These are phyloP conservation scores for Schrenkiella parvula DNA, from an alignment of 345 rosid genomes.

Conservation along the genomic window DNA sequence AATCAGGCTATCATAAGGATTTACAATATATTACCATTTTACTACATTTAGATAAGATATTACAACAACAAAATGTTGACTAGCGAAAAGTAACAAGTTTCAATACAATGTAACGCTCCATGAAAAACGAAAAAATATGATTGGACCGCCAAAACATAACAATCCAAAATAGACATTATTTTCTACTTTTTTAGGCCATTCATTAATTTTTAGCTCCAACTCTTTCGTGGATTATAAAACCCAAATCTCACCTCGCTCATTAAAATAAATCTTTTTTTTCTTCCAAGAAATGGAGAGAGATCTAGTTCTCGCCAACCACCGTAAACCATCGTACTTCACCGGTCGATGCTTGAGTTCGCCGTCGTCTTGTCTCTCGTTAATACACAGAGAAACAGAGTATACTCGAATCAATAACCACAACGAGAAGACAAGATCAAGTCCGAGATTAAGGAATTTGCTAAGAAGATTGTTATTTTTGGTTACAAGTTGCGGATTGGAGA, in stretches of 20 bases:
- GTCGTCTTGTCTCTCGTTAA: conserved; percentile 40
- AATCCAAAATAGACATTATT: conserved; percentile 1
- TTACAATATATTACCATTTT: neutral
- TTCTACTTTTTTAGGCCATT: neutral
- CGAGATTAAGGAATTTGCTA: conserved; percentile 47
- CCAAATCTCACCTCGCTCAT: neutral
- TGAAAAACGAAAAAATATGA: neutral
- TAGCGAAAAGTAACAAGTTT: neutral
- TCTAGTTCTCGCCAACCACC: conserved; percentile 25
- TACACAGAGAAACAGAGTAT: conserved; percentile 47
- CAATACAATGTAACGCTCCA: conserved; percentile 7
- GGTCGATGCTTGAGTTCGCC: conserved; percentile 43
- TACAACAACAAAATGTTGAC: conserved; percentile 1
- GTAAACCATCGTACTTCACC: conserved; percentile 34
- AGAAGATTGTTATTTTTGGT: conserved; percentile 38
- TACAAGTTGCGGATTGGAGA: conserved; percentile 35
- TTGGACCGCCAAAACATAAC: conserved; percentile 23
- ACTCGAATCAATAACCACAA: conserved; percentile 33
- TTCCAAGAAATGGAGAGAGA: conserved; percentile 42
- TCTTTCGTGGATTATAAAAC: neutral
- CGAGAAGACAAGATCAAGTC: conserved; percentile 22
- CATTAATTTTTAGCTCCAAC: neutral
- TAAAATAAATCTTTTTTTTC: neutral
- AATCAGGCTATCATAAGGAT: neutral
- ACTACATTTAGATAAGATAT: neutral